Evolutionary conservation across 169 alveolate genomes (phyloP).

Genomic region (Babesia gibsoni): DNA sequence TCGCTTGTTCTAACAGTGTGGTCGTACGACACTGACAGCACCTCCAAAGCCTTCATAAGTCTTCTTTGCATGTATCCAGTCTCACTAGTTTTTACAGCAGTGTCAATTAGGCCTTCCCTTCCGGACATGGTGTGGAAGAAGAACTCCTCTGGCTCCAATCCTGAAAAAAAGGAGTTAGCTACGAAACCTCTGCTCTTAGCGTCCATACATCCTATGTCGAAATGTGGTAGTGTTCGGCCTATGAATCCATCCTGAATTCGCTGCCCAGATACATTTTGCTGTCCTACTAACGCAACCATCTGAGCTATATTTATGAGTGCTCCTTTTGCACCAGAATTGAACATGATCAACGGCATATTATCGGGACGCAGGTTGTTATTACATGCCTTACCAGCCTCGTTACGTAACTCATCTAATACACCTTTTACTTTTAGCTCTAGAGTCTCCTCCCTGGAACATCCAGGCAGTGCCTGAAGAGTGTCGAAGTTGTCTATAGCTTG

Average conservation of each 20-base stretch:
- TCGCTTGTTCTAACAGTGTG: slow-evolving; percentile 92
- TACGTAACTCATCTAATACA: slow-evolving; percentile 91
- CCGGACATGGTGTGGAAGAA: slow-evolving; percentile 99
- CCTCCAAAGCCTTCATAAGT: slow-evolving; percentile 94
- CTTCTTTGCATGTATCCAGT: slow-evolving; percentile 99
- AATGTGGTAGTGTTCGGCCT: slow-evolving; percentile 97
- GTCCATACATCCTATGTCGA: slow-evolving; percentile 85
- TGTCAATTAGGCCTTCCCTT: slow-evolving; percentile 98
- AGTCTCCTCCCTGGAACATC: slow-evolving; percentile 94
- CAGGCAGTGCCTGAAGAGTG: slow-evolving; percentile 90
- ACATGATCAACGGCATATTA: slow-evolving; percentile 95
- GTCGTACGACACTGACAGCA: slow-evolving; percentile 93
- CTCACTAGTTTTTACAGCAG: slow-evolving; percentile 99
- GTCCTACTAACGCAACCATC: slow-evolving; percentile 99
- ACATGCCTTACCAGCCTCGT: slow-evolving; percentile 91
- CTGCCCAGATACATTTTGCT: slow-evolving; percentile 92
- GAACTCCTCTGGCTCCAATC: slow-evolving; percentile 94
- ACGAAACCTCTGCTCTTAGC: slow-evolving; percentile 98
- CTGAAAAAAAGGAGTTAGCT: slow-evolving; percentile 91
- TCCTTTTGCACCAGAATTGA: slow-evolving; percentile 98
- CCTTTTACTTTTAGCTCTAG: slow-evolving; percentile 90
- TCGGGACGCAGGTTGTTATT: slow-evolving; percentile 83
- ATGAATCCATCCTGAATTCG: slow-evolving; percentile 96
- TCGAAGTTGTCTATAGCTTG: slow-evolving; percentile 81
- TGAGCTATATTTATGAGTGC: slow-evolving; percentile 94